Base-by-base conservation (phyloP, 768 basidiomycete genomes). In the Tulasnella calospora region DNA sequence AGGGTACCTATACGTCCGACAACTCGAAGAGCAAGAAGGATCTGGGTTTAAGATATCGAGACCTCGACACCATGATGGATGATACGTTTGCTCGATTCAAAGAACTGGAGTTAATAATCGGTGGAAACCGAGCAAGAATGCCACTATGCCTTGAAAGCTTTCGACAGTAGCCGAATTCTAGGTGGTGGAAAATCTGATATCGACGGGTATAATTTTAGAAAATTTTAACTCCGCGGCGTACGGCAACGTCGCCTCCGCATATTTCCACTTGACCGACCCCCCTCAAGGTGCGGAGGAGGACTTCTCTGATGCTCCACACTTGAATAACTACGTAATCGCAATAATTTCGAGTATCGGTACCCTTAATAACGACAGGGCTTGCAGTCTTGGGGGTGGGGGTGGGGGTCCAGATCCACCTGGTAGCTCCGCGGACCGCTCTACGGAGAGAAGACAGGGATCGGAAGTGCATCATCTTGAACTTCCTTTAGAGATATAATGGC, bases 11-110 rank as follows among this genome's bases (percentile, higher is more conserved):
- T 40, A 44, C 69, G n/a, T 46, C 67, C 41, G 77, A 78, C 46
- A 78, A 78, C 71, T 73, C 77, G 21, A 78, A 78, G 70, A 78
- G 77, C 77, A 70, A 21, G 36, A 44, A 36, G 15, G 70, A 78
- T 35, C 77, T 78, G 17, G 71, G 71, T 8, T 23, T 78, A 8
- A 41, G 36, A 1, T 78, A 78, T 44, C 69, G 44, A 35, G 17
- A 27, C 27, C 70, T 78, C 70, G 77, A 78, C 69, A 69, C 41
- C 8, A 78, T 78, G 77, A 40, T 70, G 33, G 36, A 71, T 13
- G 77, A 27, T 30, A 78, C 77, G 9, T 71, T 78, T 73, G 46
- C 27, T 27, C n/a, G 69, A 9, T 78, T 78, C 71, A 33, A 57
- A 61, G 75, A 57, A 51, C 57, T 76, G 19, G 75, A 76, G 75